Conservation (phyloP, 2,329 filamentous ascomycete species). For the Torrubiellomyces zombiae region DNA sequence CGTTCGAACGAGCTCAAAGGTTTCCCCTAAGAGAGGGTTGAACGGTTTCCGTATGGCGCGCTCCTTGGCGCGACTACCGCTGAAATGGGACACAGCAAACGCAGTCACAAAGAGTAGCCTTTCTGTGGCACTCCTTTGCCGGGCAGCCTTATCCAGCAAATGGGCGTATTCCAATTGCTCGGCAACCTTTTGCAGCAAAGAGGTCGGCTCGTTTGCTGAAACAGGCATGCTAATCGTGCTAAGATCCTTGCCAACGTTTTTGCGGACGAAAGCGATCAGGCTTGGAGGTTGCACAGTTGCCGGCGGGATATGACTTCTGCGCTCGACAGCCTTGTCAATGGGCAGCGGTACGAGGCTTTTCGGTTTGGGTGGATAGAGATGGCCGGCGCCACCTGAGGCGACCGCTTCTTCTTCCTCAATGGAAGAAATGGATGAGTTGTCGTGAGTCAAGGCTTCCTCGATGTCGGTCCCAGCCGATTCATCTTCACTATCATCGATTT, state of each 20-base stretch:
- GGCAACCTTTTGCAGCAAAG: constrained; percentile 71
- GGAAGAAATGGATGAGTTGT: constrained; percentile 42
- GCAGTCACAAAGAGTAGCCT: constrained; percentile 73
- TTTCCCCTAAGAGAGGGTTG: constrained; percentile 92
- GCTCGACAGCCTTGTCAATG: constrained; percentile 42
- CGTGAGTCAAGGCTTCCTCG: constrained; percentile 12
- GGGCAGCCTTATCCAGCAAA: constrained; percentile 60
- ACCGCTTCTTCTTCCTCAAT: constrained; percentile 41
- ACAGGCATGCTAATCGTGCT: constrained; percentile 97
- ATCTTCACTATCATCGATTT: constrained; percentile 56
- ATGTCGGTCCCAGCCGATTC: constrained; percentile 21
- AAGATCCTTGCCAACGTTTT: constrained; percentile 95
- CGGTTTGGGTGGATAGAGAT: constrained; percentile 57
- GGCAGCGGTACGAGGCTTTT: constrained; percentile 67
- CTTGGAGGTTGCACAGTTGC: constrained; percentile 72
- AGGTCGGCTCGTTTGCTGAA: constrained; percentile 84
- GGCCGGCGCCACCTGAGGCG: constrained; percentile 40
- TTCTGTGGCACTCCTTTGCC: constrained; percentile 42
- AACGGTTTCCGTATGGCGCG: constrained; percentile 90
- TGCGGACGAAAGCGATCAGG: constrained; percentile 83
- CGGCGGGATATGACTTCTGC: constrained; percentile 54
- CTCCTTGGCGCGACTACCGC: constrained; percentile 68
- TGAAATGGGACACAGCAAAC: constrained; percentile 80
- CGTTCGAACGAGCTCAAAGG: constrained; percentile 78
- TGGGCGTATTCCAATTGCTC: constrained; percentile 86